These are phyloP conservation scores for Metarhizium anisopliae DNA, from an alignment of 2,329 filamentous ascomycete species.

Conservation along the genomic window DNA sequence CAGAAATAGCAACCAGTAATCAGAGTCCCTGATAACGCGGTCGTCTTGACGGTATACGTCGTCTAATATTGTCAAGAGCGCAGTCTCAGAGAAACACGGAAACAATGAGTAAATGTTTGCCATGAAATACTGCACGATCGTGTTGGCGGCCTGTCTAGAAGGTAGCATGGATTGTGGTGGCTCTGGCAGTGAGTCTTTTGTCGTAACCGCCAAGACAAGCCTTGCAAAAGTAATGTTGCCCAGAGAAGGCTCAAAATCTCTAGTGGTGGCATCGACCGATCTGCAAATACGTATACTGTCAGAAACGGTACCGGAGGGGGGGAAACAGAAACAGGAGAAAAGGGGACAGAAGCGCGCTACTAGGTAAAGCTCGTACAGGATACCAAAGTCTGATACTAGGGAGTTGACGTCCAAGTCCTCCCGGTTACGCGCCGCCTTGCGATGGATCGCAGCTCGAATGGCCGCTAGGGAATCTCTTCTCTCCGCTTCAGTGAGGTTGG, in stretches of 20 bases:
- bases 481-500: slow-evolving; percentile 31
- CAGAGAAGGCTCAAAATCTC: slow-evolving; percentile 84
- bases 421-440: slow-evolving; percentile 52
- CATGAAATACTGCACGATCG: slow-evolving; percentile 75
- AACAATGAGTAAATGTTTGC: slow-evolving; percentile 71
- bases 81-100: slow-evolving; percentile 75
- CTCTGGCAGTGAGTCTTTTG: slow-evolving; percentile 61
- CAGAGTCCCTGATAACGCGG: slow-evolving; percentile 54
- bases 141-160: slow-evolving; percentile 56
- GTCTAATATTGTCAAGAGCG: slow-evolving; percentile 69
- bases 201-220: slow-evolving; percentile 74
- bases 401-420: slow-evolving; percentile 87
- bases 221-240: slow-evolving; percentile 89
- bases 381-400: slow-evolving; percentile 87
- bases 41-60: slow-evolving; percentile 67
- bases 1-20: slow-evolving; percentile 83
- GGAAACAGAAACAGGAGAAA: neutral
- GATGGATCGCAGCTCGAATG: slow-evolving; percentile 54
- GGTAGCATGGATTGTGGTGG: slow-evolving; percentile 57
- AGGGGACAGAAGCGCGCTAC: neutral
- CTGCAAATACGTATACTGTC: slow-evolving; percentile 31
- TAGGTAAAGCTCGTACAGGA: slow-evolving; percentile 49
- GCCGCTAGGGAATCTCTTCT: slow-evolving; percentile 55
- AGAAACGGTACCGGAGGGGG: neutral
- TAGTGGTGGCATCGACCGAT: slow-evolving; percentile 86